A percentile compares a stretch with the other conserved stretches of the same genome.
Evolutionary conservation across 2,329 filamentous ascomycete species (phyloP).

Genomic region (Botrytis cinerea): DNA sequence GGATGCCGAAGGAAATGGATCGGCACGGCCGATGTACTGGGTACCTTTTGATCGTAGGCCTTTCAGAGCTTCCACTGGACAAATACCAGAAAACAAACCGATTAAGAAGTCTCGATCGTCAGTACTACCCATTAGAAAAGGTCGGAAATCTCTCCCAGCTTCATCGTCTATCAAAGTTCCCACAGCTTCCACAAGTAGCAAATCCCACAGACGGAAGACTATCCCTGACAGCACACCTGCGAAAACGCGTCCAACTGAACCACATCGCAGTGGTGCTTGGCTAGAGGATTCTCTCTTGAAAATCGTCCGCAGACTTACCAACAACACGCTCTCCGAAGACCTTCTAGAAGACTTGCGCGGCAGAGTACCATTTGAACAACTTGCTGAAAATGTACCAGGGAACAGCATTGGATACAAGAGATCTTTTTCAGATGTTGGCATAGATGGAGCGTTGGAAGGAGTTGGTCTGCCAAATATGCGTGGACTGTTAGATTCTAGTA

Average conservation of each 20-base stretch:
- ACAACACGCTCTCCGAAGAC: background rate
- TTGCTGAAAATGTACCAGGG: conserved; percentile 12
- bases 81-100: conserved; percentile 9
- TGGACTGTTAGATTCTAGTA: conserved; percentile 12
- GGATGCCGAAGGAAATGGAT: conserved; percentile 30
- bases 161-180: background rate
- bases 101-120: background rate
- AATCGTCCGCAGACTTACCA: background rate
- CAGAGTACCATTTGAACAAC: conserved; percentile 11
- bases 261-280: conserved; percentile 9
- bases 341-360: conserved; percentile 6
- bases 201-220: background rate
- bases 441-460: background rate
- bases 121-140: conserved; percentile 1
- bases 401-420: conserved; percentile 21
- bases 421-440: conserved; percentile 15
- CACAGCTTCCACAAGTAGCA: background rate
- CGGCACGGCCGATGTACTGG: conserved; percentile 31
- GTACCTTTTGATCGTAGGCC: conserved; percentile 5
- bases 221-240: background rate
- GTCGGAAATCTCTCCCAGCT: conserved; percentile 17
- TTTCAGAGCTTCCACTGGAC: conserved; percentile 23
- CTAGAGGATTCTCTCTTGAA: conserved; percentile 6
- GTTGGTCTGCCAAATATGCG: conserved; percentile 10
- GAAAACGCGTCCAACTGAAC: background rate